phyloP scores from a whole-genome alignment of 805 yeast genomes.

The Yarrowia divulgata region DNA sequence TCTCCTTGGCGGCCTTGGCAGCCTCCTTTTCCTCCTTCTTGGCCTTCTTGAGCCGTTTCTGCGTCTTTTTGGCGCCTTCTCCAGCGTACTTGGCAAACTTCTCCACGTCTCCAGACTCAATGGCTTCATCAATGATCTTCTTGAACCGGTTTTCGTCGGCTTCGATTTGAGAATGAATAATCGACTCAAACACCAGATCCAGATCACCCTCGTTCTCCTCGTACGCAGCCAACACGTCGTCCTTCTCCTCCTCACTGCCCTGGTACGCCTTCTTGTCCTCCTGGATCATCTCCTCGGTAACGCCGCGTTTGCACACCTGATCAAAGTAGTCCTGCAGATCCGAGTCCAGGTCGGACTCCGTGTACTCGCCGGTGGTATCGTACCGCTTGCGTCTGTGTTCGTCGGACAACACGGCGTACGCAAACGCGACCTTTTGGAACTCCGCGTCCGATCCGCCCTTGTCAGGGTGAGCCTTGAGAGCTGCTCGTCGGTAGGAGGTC shows the following conservation, averaged over 20 bases:
- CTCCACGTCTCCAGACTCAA: conserved; percentile 53
- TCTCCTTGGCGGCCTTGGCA: conserved; percentile 65
- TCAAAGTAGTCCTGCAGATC: conserved; percentile 52
- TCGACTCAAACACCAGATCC: conserved; percentile 69
- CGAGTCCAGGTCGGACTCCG: conserved; percentile 50
- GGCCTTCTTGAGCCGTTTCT: conserved; percentile 54
- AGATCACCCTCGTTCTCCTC: conserved; percentile 71
- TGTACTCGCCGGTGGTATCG: conserved; percentile 71
- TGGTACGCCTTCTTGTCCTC: conserved; percentile 73
- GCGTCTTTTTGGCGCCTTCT: conserved; percentile 57
- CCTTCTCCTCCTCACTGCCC: conserved; percentile 52
- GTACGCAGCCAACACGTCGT: conserved; percentile 69
- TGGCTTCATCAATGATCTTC: conserved; percentile 57
- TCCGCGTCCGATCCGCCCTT: conserved; percentile 56
- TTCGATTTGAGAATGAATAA: conserved; percentile 76
- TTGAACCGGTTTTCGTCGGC: conserved; percentile 69
- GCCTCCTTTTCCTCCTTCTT: conserved; percentile 57
- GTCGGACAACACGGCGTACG: conserved; percentile 74
- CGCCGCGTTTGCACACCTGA: conserved; percentile 48
- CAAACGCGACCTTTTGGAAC: conserved; percentile 76
- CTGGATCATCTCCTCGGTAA: conserved; percentile 59
- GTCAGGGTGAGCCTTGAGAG: conserved; percentile 76
- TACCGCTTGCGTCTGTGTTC: conserved; percentile 60
- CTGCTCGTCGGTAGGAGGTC: conserved; percentile 68
- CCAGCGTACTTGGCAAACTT: conserved; percentile 56